Conservation (phyloP, 192 early-diverging fungal genomes). For the Coemansia guatemalensis region DNA sequence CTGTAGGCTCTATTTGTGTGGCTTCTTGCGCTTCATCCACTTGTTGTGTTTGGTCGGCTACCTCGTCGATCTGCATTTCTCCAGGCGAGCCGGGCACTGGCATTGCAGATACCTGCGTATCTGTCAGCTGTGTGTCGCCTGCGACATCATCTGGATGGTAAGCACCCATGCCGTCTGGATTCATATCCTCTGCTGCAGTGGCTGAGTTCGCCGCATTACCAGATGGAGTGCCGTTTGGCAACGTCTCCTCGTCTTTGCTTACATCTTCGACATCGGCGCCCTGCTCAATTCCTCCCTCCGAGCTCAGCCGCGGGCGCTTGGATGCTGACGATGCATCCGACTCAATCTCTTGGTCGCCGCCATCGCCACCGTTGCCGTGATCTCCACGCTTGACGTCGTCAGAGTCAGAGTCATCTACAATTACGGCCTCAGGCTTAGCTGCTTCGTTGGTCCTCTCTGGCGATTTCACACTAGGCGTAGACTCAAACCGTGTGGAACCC, state of each 20-base stretch:
- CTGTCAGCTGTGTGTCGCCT: slow-evolving; percentile 2
- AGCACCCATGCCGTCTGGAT: not conserved
- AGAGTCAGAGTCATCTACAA: not conserved
- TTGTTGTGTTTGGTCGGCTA: not conserved
- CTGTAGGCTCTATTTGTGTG: slow-evolving; percentile 10
- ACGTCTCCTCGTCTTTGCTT: not conserved
- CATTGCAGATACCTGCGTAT: slow-evolving; percentile 1
- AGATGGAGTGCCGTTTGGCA: not conserved
- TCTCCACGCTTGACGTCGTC: not conserved
- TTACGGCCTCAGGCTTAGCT: not conserved
- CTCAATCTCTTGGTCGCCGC: slow-evolving; percentile 4
- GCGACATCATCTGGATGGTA: not conserved
- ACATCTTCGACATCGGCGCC: not conserved
- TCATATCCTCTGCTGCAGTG: not conserved
- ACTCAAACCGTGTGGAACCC: not conserved
- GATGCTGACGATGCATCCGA: slow-evolving; percentile 16
- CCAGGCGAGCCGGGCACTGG: slow-evolving; percentile 10
- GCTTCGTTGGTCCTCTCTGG: slow-evolving; percentile 9
- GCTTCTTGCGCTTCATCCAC: slow-evolving; percentile 19
- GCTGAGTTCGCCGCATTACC: no score
- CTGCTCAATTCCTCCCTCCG: not conserved
- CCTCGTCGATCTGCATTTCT: slow-evolving; percentile 19
- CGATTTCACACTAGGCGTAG: not conserved
- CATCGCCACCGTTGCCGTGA: not conserved
- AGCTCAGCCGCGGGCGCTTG: slow-evolving; percentile 35